Evolutionary conservation across 163 green algal genomes (phyloP), one percentile per base, ranked within the genome.

Genomic region (Volvox carteri): DNA sequence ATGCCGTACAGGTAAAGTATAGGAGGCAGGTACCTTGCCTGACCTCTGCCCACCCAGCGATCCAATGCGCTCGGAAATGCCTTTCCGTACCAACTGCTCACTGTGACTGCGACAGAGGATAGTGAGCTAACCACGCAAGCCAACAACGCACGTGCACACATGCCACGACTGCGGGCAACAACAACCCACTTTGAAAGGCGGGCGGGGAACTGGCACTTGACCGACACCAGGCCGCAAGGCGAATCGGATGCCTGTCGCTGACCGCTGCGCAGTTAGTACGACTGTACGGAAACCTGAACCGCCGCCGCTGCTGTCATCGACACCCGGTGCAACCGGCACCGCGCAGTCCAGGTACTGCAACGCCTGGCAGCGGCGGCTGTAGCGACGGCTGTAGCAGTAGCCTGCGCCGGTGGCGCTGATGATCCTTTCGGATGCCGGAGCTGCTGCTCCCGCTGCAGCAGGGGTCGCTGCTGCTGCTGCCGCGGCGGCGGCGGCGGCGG

Each of bases 301-400:
- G 62, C 44, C 42, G 60, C 62, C 60, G 62, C 28, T 33, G 8
- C 1, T 35, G n/a, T 28, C 33, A 0, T 14, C 56, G 30, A 28
- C 5, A 14, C 46, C 33, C 16, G 76, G 75, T 48, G 70, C 50
- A 11, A 90, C 86, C 4, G 77, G 86, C 75, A 90, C 46, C 18
- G 79, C 86, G 23, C 88, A 85, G 65, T 98, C 95, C 35, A 98
- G 90, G 73, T 98, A 97, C 89, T 98, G 96, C 70, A 98, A 90
- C 4, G 94, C 96, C 84, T 98, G 96, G 28, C 16, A 18, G n/a
- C 74, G 54, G 39, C 89, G 96, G 93, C 79, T 96, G 93, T 54
- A 33, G 39, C 30, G 41, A 54, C 21, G 25, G 78, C 23, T 23
- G 41, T 23, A 16, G 77, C 79, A 19, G 39, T 30, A 23, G 70